Conservation (phyloP, 257 asterid species). For the Solanum peruvianum region DNA sequence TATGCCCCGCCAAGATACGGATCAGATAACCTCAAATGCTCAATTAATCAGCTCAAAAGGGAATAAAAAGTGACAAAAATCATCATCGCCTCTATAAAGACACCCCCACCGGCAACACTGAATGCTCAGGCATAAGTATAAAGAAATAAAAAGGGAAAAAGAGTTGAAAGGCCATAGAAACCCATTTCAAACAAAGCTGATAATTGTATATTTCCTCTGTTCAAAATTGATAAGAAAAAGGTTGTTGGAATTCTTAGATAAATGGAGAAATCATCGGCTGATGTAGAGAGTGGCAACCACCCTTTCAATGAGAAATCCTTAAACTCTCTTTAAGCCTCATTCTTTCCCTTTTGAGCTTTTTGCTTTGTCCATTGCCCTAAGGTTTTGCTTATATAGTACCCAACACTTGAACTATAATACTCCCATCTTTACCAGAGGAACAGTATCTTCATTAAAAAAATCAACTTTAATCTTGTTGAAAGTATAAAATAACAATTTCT, state of each 20-base stretch:
- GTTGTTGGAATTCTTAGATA: not conserved
- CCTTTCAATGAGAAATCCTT: slow-evolving; percentile 13
- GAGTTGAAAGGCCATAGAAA: not conserved
- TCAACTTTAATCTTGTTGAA: not conserved
- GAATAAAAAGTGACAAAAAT: not conserved
- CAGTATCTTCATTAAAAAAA: no score
- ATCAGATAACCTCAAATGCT: not conserved
- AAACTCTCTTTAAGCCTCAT: not conserved
- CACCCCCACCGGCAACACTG: not conserved
- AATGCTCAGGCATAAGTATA: not conserved
- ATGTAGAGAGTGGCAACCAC: slow-evolving; percentile 18
- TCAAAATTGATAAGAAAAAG: not conserved
- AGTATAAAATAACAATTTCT: not conserved
- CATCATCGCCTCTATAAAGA: slow-evolving; percentile 5
- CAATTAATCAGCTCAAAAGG: not conserved
- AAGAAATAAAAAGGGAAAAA: not conserved
- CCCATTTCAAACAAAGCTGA: not conserved
- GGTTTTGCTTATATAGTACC: not conserved
- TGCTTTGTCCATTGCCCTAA: not conserved
- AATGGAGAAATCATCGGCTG: not conserved
- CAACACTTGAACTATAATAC: not conserved
- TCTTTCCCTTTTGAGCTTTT: not conserved
- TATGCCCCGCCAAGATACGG: not conserved
- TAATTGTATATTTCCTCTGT: not conserved
- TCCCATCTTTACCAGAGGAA: not conserved